phyloP scores from a whole-genome alignment of 139 green algal genomes.

The Axilococcus clingmanii region DNA sequence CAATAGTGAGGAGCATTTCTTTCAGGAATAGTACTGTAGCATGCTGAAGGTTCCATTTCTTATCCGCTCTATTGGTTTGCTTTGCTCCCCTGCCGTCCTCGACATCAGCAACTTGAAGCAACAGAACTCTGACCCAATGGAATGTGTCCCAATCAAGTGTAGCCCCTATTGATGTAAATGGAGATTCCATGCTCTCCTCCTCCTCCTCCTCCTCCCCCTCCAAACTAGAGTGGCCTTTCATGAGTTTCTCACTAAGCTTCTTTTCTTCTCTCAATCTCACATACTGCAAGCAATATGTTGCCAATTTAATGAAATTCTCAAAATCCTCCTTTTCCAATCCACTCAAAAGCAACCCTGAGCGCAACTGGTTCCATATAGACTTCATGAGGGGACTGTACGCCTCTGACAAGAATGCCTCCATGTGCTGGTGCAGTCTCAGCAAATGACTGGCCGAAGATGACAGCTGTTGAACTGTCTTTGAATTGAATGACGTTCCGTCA shows the following conservation, averaged over 20 bases:
- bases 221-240: not conserved
- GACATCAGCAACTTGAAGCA: slow-evolving; percentile 34
- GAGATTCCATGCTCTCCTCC: slow-evolving; percentile 28
- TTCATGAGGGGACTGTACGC: slow-evolving; percentile 9
- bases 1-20: slow-evolving; percentile 68
- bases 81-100: slow-evolving; percentile 7
- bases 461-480: not conserved
- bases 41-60: slow-evolving; percentile 24
- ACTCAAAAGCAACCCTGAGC: slow-evolving; percentile 46
- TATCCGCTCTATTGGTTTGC: slow-evolving; percentile 22
- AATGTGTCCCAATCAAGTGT: slow-evolving; percentile 75
- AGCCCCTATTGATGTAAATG: slow-evolving; percentile 53
- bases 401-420: slow-evolving; percentile 7
- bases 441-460: not conserved
- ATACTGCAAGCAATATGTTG: slow-evolving; percentile 48
- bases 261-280: slow-evolving; percentile 41
- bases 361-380: slow-evolving; percentile 31
- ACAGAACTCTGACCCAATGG: slow-evolving; percentile 46
- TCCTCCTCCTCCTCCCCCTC: slow-evolving; percentile 1
- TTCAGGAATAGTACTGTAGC: slow-evolving; percentile 39
- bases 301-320: slow-evolving; percentile 45
- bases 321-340: slow-evolving; percentile 42
- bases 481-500: not conserved
- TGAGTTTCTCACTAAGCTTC: slow-evolving; percentile 3
- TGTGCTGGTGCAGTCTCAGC: not conserved